Base-by-base conservation (phyloP, 306 rosid genomes). In the Inga oerstediana region DNA sequence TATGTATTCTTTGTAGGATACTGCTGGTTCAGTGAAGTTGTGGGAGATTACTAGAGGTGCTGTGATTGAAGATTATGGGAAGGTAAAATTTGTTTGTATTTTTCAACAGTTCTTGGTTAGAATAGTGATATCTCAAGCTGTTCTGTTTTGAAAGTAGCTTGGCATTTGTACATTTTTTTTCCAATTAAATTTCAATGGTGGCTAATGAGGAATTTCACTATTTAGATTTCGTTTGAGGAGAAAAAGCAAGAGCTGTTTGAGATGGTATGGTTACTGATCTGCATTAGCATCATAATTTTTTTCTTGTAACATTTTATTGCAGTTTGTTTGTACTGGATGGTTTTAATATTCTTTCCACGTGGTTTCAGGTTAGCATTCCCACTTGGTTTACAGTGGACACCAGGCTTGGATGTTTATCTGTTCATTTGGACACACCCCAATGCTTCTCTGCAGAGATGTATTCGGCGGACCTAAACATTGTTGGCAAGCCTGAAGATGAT, bases 381-480 rank as follows among this genome's bases (percentile, higher is more conserved):
- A 89, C 97, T 52, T 97, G 99, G 99, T 94, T 97, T 87, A 91
- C 99, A 3, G 98, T 97, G 86, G 99, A 97, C 86, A 90, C 97
- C 45, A 90, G 98, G 88, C 97, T 97, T 78, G 99, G 99, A 87
- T 90, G 97, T 86, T 92, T 97, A 90, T 93, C 99, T 59, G 89
- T 97, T 72, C 99, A 97, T 91, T 79, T 97, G 88, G 99, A 97
- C 71, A 86, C 98, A 72, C 98, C 97, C 65, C 99, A 97, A 61
- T 94, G 98, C 88, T 97, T 97, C 89, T 90, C 95, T 34, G 98
- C 99, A 51, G 99, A 97, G 88, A 94, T 97, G 99, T 97, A 97
- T 88, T 97, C 98, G 0, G 94, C 84, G 10, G 99, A 97, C 80
- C 97, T 97, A 43, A 94, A 88, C 90, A 92, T 97, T 87, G 87